A percentile compares a stretch with the other conserved stretches of the same genome.
These are phyloP conservation scores for Neurospora sp. DNA, from an alignment of 2,329 filamentous ascomycete genomes.

Conservation along the genomic window DNA sequence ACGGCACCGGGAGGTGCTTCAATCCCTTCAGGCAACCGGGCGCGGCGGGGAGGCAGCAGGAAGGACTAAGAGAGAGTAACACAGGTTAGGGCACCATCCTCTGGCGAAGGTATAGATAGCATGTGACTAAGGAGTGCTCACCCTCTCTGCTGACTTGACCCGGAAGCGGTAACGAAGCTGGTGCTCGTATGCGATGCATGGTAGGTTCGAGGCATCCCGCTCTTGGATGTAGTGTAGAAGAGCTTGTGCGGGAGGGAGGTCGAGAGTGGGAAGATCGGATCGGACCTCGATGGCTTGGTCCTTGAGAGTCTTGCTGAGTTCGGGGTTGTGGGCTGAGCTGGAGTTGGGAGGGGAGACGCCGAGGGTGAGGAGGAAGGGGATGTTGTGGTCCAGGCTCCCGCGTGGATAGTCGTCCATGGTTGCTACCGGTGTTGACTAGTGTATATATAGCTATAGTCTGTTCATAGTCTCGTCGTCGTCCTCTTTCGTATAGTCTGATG, in stretches of 20 bases:
- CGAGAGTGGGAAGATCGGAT: conserved; percentile 61
- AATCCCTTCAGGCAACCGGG: conserved; percentile 41
- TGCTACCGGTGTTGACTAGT: not conserved
- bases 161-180: conserved; percentile 51
- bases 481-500: not conserved
- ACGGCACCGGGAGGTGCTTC: conserved; percentile 39
- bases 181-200: conserved; percentile 56
- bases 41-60: conserved; percentile 47
- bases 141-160: conserved; percentile 68
- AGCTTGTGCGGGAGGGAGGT: conserved; percentile 53
- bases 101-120: conserved; percentile 2
- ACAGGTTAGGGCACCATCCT: conserved; percentile 9
- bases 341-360: conserved; percentile 44
- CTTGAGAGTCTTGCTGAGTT: conserved; percentile 41
- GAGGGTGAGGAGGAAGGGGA: conserved; percentile 74
- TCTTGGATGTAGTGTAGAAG: conserved; percentile 58
- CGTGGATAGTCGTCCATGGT: conserved; percentile 70
- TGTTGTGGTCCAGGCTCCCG: conserved; percentile 77
- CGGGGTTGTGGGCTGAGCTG: conserved; percentile 30
- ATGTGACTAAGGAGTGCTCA: conserved; percentile 38
- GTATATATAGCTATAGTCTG: not conserved
- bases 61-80: conserved; percentile 34
- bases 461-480: not conserved
- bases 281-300: conserved; percentile 52
- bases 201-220: conserved; percentile 52